These are phyloP conservation scores for Termitomyces bulborhizus DNA, from an alignment of 768 basidiomycete species.

Conservation along the genomic window DNA sequence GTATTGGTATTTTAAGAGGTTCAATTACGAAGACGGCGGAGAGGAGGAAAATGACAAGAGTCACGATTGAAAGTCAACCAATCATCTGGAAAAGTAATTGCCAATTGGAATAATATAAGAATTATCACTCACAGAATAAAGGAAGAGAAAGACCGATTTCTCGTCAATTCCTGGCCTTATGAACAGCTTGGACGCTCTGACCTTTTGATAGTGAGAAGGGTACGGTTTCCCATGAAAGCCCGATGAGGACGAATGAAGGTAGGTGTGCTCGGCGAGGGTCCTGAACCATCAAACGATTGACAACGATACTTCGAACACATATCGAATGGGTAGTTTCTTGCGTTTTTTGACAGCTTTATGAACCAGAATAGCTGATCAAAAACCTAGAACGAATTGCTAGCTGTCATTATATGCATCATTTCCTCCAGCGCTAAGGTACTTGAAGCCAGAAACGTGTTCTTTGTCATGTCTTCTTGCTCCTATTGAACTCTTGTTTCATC, in stretches of 20 bases:
- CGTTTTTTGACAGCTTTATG: background rate
- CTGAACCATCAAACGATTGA: background rate
- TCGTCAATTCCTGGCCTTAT: too few species aligned
- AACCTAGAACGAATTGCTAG: too few species aligned
- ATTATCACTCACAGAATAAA: background rate
- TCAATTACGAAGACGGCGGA: constrained; percentile 43
- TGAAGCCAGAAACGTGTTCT: background rate
- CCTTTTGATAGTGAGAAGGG: too few species aligned
- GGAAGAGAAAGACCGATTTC: too few species aligned
- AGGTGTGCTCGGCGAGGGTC: too few species aligned
- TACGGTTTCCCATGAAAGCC: too few species aligned
- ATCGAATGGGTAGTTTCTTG: too few species aligned
- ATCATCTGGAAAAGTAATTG: constrained; percentile 23
- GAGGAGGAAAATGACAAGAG: constrained; percentile 40
- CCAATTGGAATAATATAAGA: background rate
- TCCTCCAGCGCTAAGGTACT: background rate
- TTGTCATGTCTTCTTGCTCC: background rate
- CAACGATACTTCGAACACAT: background rate
- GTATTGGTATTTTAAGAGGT: constrained; percentile 29
- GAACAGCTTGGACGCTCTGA: too few species aligned
- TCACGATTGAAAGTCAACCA: constrained; percentile 37
- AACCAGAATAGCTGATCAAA: too few species aligned
- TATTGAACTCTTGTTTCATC: background rate
- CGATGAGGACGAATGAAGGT: too few species aligned
- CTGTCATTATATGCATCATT: too few species aligned